Evolutionary conservation across 257 asterid species (phyloP), one percentile per base, ranked within the genome.

Genomic region (Solanum sitiens): DNA sequence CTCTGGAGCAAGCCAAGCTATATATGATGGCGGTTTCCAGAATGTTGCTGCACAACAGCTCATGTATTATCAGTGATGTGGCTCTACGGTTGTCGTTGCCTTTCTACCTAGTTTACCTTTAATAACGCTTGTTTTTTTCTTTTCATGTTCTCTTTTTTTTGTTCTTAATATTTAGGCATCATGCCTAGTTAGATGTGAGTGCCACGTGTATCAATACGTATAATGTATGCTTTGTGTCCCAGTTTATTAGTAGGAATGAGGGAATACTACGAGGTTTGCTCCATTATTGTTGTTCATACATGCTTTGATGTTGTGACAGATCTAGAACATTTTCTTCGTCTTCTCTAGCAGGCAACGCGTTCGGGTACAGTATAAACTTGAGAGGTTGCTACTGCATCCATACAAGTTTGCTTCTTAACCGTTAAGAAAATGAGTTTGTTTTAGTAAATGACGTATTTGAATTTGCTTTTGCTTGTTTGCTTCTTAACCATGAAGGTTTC

Each of bases 1-100:
- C 2, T 94, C 91, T 1, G 95, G 98, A 70, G 95, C 93, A 65
- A 88, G 88, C 87, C 90, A 88, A 39, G 90, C 88, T 56, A 88
- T 88, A 56, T 86, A 86, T 30, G 85, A 88, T 71, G 90, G 88
- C 20, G 88, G 90, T 47, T 88, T 86, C 90, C 88, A 88, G 84
- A 88, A 72, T 77, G 25, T 88, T 12, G 86, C 79, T 53, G 88
- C 88, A 33, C 90, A 88, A 67, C 88, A 86, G 70, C 83, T 86
- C 87, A 88, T 86, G 87, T 88, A 88, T 76, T 88, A 88, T 83
- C 88, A 86, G 73, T 88, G 79, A 85, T 39, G 87, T 33, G 80
- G 35, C 5, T n/a, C 23, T 32, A 56, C 27, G 13, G n/a, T 72
- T 72, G 88, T 1, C 56, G 3, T 73, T 72, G 25, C 59, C 56